These are phyloP conservation scores for Rhodosporidiobolus sp. DNA, from an alignment of 768 basidiomycete genomes.

Conservation along the genomic window DNA sequence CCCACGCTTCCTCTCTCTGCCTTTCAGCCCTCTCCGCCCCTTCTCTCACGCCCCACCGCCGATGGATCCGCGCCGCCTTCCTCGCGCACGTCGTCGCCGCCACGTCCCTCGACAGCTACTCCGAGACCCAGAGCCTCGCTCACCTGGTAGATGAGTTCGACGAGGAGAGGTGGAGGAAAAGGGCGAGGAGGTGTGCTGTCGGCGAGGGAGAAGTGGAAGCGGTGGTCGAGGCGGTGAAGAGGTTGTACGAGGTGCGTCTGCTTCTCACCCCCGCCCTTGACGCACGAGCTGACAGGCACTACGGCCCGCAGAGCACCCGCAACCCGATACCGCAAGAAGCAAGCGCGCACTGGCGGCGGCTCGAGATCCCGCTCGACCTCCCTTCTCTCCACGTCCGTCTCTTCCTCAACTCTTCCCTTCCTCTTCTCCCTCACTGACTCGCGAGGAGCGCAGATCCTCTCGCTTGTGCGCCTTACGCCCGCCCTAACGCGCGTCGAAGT, in stretches of 20 bases:
- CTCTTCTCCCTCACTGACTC: constrained; percentile 58
- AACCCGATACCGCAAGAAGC: constrained; percentile 49
- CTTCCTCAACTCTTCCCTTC: neutral
- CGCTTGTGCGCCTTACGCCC: constrained; percentile 47
- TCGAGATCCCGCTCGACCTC: constrained; percentile 80
- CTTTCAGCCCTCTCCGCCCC: neutral
- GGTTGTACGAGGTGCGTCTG: constrained; percentile 10
- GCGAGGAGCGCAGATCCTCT: constrained; percentile 55
- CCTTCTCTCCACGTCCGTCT: constrained; percentile 70
- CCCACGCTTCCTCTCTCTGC: neutral
- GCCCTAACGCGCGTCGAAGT: constrained; percentile 62
- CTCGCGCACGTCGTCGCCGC: constrained; percentile 49
- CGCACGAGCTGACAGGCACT: too few relatives aligned
- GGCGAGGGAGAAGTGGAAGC: accelerated
- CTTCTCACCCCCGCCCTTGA: neutral
- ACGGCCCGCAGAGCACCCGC: constrained; percentile 47
- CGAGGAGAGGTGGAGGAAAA: constrained; percentile 45
- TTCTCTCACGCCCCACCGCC: constrained; percentile 14
- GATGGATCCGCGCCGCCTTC: constrained; percentile 29
- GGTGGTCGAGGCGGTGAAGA: neutral
- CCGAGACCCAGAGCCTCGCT: constrained; percentile 34
- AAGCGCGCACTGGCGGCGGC: constrained; percentile 60
- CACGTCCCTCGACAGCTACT: constrained; percentile 48
- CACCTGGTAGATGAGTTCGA: constrained; percentile 31
- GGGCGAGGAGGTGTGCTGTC: neutral